Evolutionary conservation across 2,329 filamentous ascomycete genomes (phyloP), one percentile per base, ranked within the genome.

Genomic region (Xylariaceae sp.): DNA sequence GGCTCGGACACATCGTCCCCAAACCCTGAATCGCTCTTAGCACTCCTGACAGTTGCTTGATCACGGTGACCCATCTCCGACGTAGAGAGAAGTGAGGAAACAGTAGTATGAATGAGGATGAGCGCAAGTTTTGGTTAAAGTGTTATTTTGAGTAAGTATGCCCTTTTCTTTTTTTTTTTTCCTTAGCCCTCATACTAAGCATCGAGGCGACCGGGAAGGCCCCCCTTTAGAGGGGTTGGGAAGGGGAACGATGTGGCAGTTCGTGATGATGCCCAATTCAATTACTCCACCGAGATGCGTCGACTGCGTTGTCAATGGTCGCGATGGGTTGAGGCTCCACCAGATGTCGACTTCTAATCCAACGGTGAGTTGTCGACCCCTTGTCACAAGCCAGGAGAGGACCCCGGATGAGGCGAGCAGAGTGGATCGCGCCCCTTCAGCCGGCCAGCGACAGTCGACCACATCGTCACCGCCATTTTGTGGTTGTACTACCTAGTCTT

Each of bases 31-130:
- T 72, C 70, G 66, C 70, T 72, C 64, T 67, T 66, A 48, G 71
- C 63, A 56, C 70, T 72, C 64, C 66, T 66, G 49, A 71, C 63
- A 56, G 69, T 70, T 62, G 67, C 64, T 66, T 70, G 65, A 62
- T 72, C 70, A 65, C 69, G 68, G 52, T 65, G 68, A 66, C 70
- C 70, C 70, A 72, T 72, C 64, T 70, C 70, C 67, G 64, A 66
- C 61, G 61, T 37, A 66, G 67, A 68, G 59, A 66, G 63, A 66
- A 54, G 60, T 53, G 54, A 62, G 48, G 48, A 59, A 54, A 52
- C 53, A 57, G 49, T 57, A 59, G 59, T 55, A 49, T 54, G 57
- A 62, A 55, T 50, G 67, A 62, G 62, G 58, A 63, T 59, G 59
- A 50, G 40, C 49, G 53, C 53, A 57, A 58, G 56, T 37, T 37